Conservation (phyloP, 495 filamentous ascomycete species). For the Tuber borchii region DNA sequence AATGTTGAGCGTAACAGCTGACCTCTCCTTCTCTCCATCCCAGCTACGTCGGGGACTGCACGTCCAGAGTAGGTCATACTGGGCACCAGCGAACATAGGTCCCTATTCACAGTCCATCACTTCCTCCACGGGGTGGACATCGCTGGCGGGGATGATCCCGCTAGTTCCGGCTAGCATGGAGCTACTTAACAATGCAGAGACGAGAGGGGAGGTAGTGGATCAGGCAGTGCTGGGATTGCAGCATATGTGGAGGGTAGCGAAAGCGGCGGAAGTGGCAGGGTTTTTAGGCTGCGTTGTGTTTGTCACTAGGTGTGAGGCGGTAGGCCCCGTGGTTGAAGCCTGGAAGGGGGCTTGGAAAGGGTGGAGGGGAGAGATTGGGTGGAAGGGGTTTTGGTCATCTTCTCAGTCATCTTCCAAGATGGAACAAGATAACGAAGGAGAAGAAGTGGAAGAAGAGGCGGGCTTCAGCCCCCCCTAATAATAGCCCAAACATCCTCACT, state of each 20-base stretch:
- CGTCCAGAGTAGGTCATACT: constrained; percentile 89
- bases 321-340: constrained; percentile 42
- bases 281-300: constrained; percentile 70
- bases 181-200: constrained; percentile 43
- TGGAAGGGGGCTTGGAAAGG: constrained; percentile 52
- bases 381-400: constrained; percentile 23
- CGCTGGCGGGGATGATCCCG: constrained; percentile 84
- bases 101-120: constrained; percentile 89
- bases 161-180: constrained; percentile 76
- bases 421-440: constrained; percentile 44
- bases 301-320: constrained; percentile 46
- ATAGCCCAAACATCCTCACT: constrained; percentile 65
- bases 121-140: constrained; percentile 45
- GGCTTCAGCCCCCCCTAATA: constrained; percentile 57
- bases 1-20: constrained; percentile 53
- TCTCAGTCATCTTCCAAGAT: background rate
- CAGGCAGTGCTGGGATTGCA: constrained; percentile 67
- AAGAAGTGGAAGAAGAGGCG: constrained; percentile 22
- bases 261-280: constrained; percentile 62
- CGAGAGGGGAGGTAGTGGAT: constrained; percentile 19
- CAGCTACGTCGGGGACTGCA: constrained; percentile 56
- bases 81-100: constrained; percentile 96
- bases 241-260: constrained; percentile 81
- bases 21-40: constrained; percentile 41
- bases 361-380: constrained; percentile 44